Conservation (phyloP, 257 asterid species). For the Solanum corneliomulleri region DNA sequence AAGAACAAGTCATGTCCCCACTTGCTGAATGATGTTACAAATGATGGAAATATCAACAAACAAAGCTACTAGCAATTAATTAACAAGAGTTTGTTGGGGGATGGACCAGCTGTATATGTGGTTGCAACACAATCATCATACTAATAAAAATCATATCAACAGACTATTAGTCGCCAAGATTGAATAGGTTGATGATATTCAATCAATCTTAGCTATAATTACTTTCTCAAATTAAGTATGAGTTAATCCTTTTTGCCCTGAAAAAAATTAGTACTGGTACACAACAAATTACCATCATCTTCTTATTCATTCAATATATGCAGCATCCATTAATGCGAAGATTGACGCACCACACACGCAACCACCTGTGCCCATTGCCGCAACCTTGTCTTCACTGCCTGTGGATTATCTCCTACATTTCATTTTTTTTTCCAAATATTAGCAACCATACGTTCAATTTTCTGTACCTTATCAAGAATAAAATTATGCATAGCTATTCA, state of each 20-base stretch:
- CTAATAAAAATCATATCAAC: not conserved
- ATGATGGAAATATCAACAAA: not conserved
- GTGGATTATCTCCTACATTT: conserved; percentile 48
- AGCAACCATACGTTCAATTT: not conserved
- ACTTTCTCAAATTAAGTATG: not conserved
- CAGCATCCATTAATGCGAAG: conserved; percentile 10
- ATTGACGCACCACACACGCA: conserved; percentile 62
- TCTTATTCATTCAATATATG: not conserved
- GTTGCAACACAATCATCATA: not conserved
- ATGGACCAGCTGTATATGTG: not conserved
- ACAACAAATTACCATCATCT: not conserved
- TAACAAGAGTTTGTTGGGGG: conserved; percentile 14
- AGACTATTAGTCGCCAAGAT: not conserved
- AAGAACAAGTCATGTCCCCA: not conserved
- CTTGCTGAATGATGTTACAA: not conserved
- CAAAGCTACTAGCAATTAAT: conserved; percentile 7
- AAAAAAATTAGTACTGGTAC: not conserved
- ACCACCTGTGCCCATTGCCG: conserved; percentile 80
- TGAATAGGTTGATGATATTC: not conserved
- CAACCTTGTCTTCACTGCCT: conserved; percentile 58
- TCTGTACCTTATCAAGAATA: not conserved
- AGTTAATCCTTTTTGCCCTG: not conserved
- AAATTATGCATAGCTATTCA: not conserved
- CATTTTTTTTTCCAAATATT: not conserved
- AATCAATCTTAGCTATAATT: not conserved